Base-by-base conservation (phyloP, 306 rosid species). In the Prunus persica region DNA sequence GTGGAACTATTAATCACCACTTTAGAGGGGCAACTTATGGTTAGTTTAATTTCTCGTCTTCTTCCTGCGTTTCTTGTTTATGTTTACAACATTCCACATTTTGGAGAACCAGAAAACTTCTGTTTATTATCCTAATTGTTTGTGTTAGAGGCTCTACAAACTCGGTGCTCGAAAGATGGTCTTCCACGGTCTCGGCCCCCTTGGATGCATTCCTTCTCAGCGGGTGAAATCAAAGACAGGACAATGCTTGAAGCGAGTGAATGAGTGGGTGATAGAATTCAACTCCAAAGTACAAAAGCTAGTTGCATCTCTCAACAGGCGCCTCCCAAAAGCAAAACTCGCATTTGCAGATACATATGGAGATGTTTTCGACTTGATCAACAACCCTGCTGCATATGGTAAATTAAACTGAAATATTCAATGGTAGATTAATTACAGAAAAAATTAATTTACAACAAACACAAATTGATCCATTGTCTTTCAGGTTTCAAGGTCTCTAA, bases 171-270 rank as follows among this genome's bases (percentile, higher is more conserved):
- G 85, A 81, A 90, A 86, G 34, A 78, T 91, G 71, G 80, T 87
- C 7, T 52, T 91, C 65, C 87, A 93, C 64, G 96, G 96, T 24
- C 69, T 93, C 51, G 94, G 94, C 5, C 96, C 98, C 9, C 85
- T 91, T 0, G 98, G 98, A n/a, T 93, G 98, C 82, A 91, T 93
- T 81, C 96, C 98, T 34, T 93, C 98, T 15, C 97, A 93, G 56
- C 82, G 96, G 75, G 96, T 88, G 65, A 93, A 91, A 73, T 91
- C 98, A 57, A 90, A 50, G 75, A 72, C 1, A 30, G 85, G 97
- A 0, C 71, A 88, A 81, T 93, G 98, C 87, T 82, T 93, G 32
- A 83, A 77, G 70, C 79, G 80, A 65, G 92, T 93, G 5, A 93
- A 93, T 65, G 75, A 80, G 75, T 83, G 84, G 89, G 46, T 81